These are phyloP conservation scores for Cadophora luteo-olivacea DNA, from an alignment of 2,329 filamentous ascomycete species.

Conservation along the genomic window DNA sequence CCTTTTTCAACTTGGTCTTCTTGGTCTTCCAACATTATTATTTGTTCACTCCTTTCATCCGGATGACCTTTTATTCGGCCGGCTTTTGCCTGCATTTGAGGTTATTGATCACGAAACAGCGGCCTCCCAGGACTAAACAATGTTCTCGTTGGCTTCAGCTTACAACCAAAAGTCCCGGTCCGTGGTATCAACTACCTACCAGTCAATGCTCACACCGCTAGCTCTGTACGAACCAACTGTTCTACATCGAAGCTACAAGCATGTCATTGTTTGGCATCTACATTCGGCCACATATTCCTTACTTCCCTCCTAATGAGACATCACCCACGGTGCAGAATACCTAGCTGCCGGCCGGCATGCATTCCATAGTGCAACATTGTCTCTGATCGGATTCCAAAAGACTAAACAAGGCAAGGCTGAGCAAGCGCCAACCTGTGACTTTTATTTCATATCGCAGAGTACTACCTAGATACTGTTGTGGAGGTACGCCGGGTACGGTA, in stretches of 20 bases:
- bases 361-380: not conserved
- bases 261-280: not conserved
- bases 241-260: not conserved
- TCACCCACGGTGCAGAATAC: not conserved
- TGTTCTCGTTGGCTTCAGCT: not conserved
- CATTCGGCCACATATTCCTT: not conserved
- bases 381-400: not conserved
- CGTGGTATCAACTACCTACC: not conserved
- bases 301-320: not conserved
- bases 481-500: not conserved
- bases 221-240: not conserved
- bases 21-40: constrained; percentile 8
- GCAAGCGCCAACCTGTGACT: not conserved
- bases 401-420: not conserved
- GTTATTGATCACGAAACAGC: not conserved
- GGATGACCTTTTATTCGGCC: not conserved
- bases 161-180: not conserved
- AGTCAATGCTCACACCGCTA: not conserved
- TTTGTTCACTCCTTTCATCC: constrained; percentile 3
- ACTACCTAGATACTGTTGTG: not conserved
- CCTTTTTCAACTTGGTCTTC: not conserved
- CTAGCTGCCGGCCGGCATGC: not conserved
- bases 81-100: not conserved
- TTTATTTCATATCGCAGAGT: not conserved
- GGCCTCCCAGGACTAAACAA: not conserved